Evolutionary conservation across 2,329 filamentous ascomycete genomes (phyloP).

Genomic region (Cercospora canescens): DNA sequence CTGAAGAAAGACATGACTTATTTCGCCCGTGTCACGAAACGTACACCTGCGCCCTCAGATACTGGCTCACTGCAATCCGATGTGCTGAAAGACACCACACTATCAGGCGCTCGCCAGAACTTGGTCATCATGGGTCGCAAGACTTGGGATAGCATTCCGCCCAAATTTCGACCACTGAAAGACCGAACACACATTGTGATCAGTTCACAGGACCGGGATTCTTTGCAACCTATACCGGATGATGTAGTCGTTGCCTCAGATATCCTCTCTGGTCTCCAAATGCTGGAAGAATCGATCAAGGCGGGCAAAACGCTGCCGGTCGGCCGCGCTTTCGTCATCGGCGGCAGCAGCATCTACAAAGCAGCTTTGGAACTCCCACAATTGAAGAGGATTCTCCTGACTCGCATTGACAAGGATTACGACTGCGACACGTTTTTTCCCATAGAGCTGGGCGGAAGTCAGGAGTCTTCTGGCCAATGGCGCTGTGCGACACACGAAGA

Average conservation of each 20-base stretch:
- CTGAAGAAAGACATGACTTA: slow-evolving; percentile 92
- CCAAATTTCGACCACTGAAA: slow-evolving; percentile 73
- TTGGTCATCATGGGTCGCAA: slow-evolving; percentile 97
- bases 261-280: slow-evolving; percentile 32
- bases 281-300: slow-evolving; percentile 35
- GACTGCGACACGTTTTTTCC: slow-evolving; percentile 77
- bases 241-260: slow-evolving; percentile 56
- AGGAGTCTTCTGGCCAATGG: slow-evolving; percentile 52
- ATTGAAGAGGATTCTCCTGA: slow-evolving; percentile 67
- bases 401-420: slow-evolving; percentile 67
- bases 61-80: slow-evolving; percentile 30
- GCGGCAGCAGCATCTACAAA: slow-evolving; percentile 82
- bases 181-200: slow-evolving; percentile 82
- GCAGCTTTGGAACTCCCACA: slow-evolving; percentile 63
- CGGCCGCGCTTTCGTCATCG: slow-evolving; percentile 78
- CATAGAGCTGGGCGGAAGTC: slow-evolving; percentile 50
- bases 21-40: slow-evolving; percentile 86
- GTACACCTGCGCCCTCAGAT: slow-evolving; percentile 56
- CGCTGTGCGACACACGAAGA: slow-evolving; percentile 51
- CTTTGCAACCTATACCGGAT: slow-evolving; percentile 32
- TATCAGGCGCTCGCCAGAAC: slow-evolving; percentile 37
- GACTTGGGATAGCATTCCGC: slow-evolving; percentile 90
- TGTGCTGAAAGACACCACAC: slow-evolving; percentile 21
- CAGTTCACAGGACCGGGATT: slow-evolving; percentile 48
- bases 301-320: slow-evolving; percentile 37